Evolutionary conservation across 495 filamentous ascomycete species (phyloP), one percentile per base, ranked within the genome.

Genomic region (Aspergillus carlsbadensis): DNA sequence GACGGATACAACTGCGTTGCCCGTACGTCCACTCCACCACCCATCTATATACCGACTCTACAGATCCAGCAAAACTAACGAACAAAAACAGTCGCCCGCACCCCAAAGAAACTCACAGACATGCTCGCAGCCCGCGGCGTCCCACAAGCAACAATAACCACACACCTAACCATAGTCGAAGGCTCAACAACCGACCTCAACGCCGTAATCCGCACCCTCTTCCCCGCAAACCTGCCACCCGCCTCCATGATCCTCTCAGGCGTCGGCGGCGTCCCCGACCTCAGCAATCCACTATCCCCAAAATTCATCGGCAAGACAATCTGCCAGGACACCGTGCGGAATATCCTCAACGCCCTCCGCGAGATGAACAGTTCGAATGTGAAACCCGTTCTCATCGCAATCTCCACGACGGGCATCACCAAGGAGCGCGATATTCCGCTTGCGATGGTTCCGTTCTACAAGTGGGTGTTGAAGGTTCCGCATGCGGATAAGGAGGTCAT

Each of bases 401-500:
- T 84, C 56, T 81, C 78, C 59, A 78, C 81, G 1, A 84, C 82
- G 0, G 85, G 84, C 10, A 58, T 84, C 21, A 73, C 65, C 17
- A 65, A 64, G 37, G 71, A 67, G 17, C 73, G 81, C 10, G 84
- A 88, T 63, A 66, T 81, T 17, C 85, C 86, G 3, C 22, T 77
- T 1, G 41, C 66, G 2, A 66, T 84, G 57, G 42, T 70, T 0
- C 78, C 79, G 14, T 33, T 87, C 29, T 87, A 85, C 65, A 60
- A 74, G 35, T 62, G 74, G 59, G 0, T 81, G 35, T 68, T 87
- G 34, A 65, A 66, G 46, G 70, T 69, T 8, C 77, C 84, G 36
- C 82, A 83, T 54, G 70, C 56, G 10, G 86, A 89, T 61, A 89
- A 89, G 76, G 53, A 60, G 57, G 67, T 69, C 4, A 86, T 87